Base-by-base conservation (phyloP, 2,329 filamentous ascomycete genomes). In the Rachicladosporium sp. region DNA sequence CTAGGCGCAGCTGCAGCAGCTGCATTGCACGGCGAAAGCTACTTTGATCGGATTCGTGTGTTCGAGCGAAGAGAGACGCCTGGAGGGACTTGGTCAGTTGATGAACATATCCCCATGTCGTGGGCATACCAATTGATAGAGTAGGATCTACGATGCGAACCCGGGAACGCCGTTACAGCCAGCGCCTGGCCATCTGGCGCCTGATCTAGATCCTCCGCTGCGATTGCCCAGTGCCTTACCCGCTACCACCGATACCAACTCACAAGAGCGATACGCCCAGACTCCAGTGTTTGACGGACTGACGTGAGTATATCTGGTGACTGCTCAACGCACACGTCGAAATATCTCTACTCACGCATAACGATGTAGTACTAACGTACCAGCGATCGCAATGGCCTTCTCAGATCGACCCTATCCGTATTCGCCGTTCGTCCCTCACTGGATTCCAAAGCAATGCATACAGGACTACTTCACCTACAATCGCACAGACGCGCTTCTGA, bases 341-440 rank as follows among this genome's bases (percentile, higher is more conserved):
- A 19, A 19, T 9, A 4, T 27, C n/a, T n/a, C 30, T 23, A n/a
- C n/a, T 12, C 6, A 15, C n/a, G 29, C 3, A 21, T 19, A 2
- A 33, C 21, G 10, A 4, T 5, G n/a, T 13, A 38, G 37, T 1
- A 76, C 73, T 1, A 76, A 76, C 35, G 70, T 76, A 0, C 72
- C 72, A 0, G 65, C 69, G 31, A 67, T 74, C 29, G 70, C 69
- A 13, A 75, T 74, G 71, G 65, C 60, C 4, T 73, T 74, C 46
- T 74, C 71, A 0, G 72, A 75, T 42, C 35, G 56, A 1, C 60
- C 60, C 0, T 75, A 76, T 45, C 57, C 71, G 0, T 74, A 74
- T 41, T 72, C 71, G 0, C 70, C 72, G 0, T 76, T 75, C 47
- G 67, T 65, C 8, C 72, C 72, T 0, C 71, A 19, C 15, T 63